Base-by-base conservation (phyloP, 352 stramenopile species). In the Pythium apleroticum region DNA sequence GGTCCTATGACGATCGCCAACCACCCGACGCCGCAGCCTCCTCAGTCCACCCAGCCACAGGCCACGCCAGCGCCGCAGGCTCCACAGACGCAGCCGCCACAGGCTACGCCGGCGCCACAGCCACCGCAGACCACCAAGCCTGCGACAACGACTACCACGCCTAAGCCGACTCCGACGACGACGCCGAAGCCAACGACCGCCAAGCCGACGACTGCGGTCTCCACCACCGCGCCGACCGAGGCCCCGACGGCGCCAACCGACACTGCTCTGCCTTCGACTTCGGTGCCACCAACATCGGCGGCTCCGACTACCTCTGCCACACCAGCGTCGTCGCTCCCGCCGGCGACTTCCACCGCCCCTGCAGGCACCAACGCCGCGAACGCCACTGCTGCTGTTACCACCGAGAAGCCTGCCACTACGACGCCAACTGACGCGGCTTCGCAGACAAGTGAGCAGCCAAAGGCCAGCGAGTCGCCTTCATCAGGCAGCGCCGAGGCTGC, bases 1-100 rank as follows among this genome's bases (percentile, higher is more conserved):
- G 59, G 59, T 1, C 54, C 62, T 17, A 68, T 63, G 39, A 68
- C 62, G 30, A 54, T 63, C 12, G 22, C 45, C 2, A 28, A 22
- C 19, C 20, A 50, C 43, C 39, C 39, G 39, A 46, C 17, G 6
- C 19, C 50, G 14, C 52, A 39, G 30, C n/a, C 52, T n/a, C 28
- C 52, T 22, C 52, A 57, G 30, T 11, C 30, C 6, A 17, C 52
- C 4, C 24, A 58, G 25, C 30, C 52, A 17, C 27, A 55, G 49
- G 25, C 49, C 49, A 55, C 49, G 22, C 49, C 20, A 11, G 27
- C 27, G 10, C 52, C 52, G 4, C 52, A 45, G 52, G 12, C 52
- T 9, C 31, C 52, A 24, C 27, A 57, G 14, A 63, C 62, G 4
- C 53, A 52, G 30, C 14, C 24, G 17, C 59, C 57, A 20, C 48